Percentiles rank a stretch among this genome's conserved stretches.
These are phyloP conservation scores for Neonectria ditissima DNA, from an alignment of 2,329 filamentous ascomycete species.

Conservation along the genomic window DNA sequence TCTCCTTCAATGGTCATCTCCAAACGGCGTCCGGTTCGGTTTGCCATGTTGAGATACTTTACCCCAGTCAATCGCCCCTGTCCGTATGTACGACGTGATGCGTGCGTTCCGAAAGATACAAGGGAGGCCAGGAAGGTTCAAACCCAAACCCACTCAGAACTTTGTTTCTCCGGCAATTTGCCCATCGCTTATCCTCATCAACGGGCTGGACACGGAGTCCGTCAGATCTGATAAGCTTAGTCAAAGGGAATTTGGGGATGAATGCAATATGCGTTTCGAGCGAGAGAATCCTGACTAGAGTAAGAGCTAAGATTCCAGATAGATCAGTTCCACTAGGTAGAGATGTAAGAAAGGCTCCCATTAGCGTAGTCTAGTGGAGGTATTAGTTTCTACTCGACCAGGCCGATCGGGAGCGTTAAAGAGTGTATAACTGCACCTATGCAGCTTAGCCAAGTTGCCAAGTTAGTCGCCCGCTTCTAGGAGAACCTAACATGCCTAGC, in stretches of 20 bases:
- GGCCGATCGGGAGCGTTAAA: background rate
- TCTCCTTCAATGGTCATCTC: background rate
- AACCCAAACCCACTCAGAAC: background rate
- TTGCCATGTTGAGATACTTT: background rate
- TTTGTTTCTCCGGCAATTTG: background rate
- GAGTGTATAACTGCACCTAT: too few species aligned
- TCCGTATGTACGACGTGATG: background rate
- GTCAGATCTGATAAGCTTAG: too few species aligned
- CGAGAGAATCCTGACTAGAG: too few species aligned
- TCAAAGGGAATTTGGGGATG: too few species aligned
- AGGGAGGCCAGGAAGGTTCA: background rate
- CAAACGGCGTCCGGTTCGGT: background rate
- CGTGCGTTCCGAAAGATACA: background rate
- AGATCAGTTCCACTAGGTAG: too few species aligned
- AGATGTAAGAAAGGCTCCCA: too few species aligned
- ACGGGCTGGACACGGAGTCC: background rate
- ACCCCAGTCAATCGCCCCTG: background rate
- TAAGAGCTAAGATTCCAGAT: too few species aligned
- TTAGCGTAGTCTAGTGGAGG: too few species aligned
- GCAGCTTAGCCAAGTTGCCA: too few species aligned
- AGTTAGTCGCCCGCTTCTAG: too few species aligned
- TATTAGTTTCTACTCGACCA: background rate
- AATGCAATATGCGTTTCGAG: too few species aligned
- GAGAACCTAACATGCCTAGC: background rate
- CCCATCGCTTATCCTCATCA: background rate